phyloP scores from a whole-genome alignment of 1,284 basidiomycete species.

The Salmacisia buchloeana region DNA sequence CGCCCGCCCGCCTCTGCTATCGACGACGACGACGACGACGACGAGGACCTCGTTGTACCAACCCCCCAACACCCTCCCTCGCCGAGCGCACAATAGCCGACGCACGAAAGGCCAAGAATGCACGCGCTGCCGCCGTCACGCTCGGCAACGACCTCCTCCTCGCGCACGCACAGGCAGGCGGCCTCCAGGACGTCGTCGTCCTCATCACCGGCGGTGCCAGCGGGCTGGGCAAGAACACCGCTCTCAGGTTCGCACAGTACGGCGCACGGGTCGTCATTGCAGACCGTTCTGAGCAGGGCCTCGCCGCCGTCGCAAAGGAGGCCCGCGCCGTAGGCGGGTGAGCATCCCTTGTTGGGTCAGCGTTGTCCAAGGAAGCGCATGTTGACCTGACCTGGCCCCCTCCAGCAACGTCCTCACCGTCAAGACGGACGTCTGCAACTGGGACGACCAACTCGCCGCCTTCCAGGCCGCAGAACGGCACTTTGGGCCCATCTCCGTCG shows the following conservation, averaged over 20 bases:
- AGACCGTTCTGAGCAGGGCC: conserved; percentile 55
- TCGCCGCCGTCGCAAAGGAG: conserved; percentile 53
- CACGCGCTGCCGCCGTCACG: conserved; percentile 2
- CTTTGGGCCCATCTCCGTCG: conserved; percentile 53
- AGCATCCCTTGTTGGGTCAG: too few relatives aligned
- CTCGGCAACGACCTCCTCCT: conserved; percentile 1
- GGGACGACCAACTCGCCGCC: conserved; percentile 59
- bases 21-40: too few relatives aligned
- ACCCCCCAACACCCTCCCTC: too few relatives aligned
- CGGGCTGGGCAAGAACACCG: conserved; percentile 59
- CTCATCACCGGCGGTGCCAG: conserved; percentile 61
- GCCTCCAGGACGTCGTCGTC: conserved; percentile 58
- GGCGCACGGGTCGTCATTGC: conserved; percentile 61
- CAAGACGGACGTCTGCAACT: conserved; percentile 58
- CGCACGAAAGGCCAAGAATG: not conserved
- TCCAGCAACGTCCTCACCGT: conserved; percentile 55
- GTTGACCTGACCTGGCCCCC: not conserved
- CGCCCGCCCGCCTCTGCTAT: too few relatives aligned
- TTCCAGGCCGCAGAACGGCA: conserved; percentile 57
- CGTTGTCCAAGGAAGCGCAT: not conserved
- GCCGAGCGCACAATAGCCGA: not conserved
- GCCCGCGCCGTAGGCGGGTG: conserved; percentile 57
- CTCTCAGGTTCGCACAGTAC: conserved; percentile 54
- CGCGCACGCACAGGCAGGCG: conserved; percentile 48
- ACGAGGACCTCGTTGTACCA: too few relatives aligned